These are phyloP conservation scores for Datisca glomerata DNA, from an alignment of 306 rosid species.

Conservation along the genomic window DNA sequence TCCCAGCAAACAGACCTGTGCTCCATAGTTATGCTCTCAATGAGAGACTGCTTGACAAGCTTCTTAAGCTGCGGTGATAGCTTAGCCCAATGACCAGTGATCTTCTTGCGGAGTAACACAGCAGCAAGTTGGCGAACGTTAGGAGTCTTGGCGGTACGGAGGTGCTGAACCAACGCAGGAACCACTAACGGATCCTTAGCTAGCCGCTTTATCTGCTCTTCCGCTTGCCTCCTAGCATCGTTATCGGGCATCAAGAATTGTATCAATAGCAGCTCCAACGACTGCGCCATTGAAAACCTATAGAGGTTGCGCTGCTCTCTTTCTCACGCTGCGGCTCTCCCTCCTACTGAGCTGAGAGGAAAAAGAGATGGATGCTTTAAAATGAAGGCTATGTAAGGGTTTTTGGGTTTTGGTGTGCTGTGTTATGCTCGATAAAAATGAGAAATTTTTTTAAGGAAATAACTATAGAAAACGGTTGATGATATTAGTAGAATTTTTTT, in stretches of 20 bases:
- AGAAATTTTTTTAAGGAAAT: no score
- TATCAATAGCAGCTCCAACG: constrained; percentile 77
- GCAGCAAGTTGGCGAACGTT: constrained; percentile 94
- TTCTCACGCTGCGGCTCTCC: not conserved
- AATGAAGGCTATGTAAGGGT: constrained; percentile 13
- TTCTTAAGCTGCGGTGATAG: constrained; percentile 62
- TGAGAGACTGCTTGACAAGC: constrained; percentile 71
- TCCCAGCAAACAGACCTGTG: constrained; percentile 37
- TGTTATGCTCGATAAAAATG: no score
- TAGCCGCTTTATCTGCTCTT: constrained; percentile 88
- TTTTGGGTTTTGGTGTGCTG: constrained; percentile 13
- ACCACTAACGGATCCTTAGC: constrained; percentile 91
- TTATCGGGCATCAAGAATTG: constrained; percentile 97
- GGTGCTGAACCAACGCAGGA: constrained; percentile 79
- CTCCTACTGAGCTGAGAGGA: not conserved
- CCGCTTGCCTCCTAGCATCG: constrained; percentile 97
- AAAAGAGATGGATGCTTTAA: not conserved
- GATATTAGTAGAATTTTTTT: no score
- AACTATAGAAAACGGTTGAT: no score
- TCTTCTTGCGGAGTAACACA: constrained; percentile 90
- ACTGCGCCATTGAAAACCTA: constrained; percentile 54
- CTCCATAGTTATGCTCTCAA: constrained; percentile 84
- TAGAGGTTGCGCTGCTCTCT: not conserved
- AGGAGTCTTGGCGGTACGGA: constrained; percentile 95
- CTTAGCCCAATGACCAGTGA: constrained; percentile 98